phyloP scores from a whole-genome alignment of 441 rosid genomes.

The Arabidopsis lyrata region DNA sequence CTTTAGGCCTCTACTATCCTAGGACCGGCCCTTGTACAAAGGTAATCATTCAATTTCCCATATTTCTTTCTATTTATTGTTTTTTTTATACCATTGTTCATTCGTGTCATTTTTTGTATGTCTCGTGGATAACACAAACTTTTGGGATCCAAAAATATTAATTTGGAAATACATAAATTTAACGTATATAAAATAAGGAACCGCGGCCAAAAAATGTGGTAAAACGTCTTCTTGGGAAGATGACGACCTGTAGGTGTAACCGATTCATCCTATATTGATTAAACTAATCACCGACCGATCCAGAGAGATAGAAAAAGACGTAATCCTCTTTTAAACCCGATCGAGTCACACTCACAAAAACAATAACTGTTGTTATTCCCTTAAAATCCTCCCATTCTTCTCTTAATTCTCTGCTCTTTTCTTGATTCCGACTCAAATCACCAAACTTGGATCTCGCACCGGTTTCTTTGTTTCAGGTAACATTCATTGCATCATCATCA shows the following conservation, averaged over 20 bases:
- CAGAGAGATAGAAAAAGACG: conserved; percentile 14
- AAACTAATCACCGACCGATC: conserved; percentile 48
- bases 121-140: conserved; percentile 1
- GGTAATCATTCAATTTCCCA: neutral
- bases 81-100: no score
- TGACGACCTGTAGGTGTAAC: conserved; percentile 45
- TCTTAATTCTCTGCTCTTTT: neutral
- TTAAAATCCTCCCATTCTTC: neutral
- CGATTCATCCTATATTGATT: conserved; percentile 17
- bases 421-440: conserved; percentile 9
- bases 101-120: neutral
- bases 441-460: conserved; percentile 26
- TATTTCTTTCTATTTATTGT: neutral
- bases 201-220: conserved; percentile 21
- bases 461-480: conserved; percentile 35
- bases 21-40: neutral
- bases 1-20: no score
- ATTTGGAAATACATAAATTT: neutral
- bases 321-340: conserved; percentile 39
- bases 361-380: conserved; percentile 13
- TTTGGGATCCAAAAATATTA: neutral
- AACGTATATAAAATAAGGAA: neutral
- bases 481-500: neutral
- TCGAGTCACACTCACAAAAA: conserved; percentile 26
- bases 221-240: conserved; percentile 22